Base-by-base conservation (phyloP, 805 yeast genomes). In the Ascoidea rubescens region DNA sequence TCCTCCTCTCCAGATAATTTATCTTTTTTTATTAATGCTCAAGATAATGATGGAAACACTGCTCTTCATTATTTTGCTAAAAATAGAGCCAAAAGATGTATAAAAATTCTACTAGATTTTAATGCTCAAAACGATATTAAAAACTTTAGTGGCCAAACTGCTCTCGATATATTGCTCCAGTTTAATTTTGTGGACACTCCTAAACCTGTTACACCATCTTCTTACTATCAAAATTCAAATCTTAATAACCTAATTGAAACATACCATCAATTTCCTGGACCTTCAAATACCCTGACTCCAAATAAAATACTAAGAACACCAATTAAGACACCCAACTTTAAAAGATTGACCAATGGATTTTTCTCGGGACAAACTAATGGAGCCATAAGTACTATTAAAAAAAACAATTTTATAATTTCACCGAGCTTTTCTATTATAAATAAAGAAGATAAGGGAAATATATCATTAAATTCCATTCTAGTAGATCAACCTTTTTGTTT, bases 41-140 rank as follows among this genome's bases (percentile, higher is more conserved):
- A 77, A 58, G 95, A 88, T 62, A 73, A 71, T 21, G 79, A 81
- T 56, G 96, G 96, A 5, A 86, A 87, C 57, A 84, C 95, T 2
- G 84, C 90, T 12, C 69, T 86, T 47, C 93, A 84, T 59, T 70
- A 87, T 45, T 87, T 90, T 14, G 77, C 87, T 12, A 73, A 79
- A 47, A 71, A 79, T 49, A 77, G 77, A 1, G 77, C 84, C 51
- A 70, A 76, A 46, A 70, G 71, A 53, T 71, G 80, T 48, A 71
- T 76, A 50, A 74, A 74, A 51, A 70, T 74, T 17, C 64, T 82
- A 28, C 56, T 79, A 42, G 68, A 73, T 49, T 69, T 75, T 58
- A 71, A 75, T 31, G 84, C 84, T 2, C 61, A 65, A 45, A 65
- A 73, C 2, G 68, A 67, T 47, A 60, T 75, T 30, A 66, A 67